Evolutionary conservation across 805 yeast species (phyloP).

Genomic region (Komagataella phaffii): DNA sequence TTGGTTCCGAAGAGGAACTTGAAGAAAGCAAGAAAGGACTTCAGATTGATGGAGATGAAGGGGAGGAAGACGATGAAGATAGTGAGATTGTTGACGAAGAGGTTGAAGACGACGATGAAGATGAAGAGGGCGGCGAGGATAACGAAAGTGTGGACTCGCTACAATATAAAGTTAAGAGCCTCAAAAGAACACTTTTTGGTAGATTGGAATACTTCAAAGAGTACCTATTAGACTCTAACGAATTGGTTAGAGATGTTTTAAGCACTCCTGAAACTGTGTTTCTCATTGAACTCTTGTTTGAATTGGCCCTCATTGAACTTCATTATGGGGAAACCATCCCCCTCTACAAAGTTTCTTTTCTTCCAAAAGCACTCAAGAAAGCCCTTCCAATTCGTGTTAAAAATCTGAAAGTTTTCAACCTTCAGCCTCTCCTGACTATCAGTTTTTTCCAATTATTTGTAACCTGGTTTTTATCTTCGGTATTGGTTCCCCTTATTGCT

Average conservation of each 20-base stretch:
- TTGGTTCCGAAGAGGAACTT: neutral
- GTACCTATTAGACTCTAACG: conserved; percentile 12
- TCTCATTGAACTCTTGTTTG: conserved; percentile 11
- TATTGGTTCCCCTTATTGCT: conserved; percentile 24
- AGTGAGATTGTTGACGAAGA: neutral
- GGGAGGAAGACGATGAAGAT: neutral
- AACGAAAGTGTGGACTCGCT: conserved; percentile 4
- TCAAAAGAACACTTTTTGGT: conserved; percentile 3
- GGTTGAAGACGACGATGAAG: neutral
- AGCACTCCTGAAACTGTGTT: conserved; percentile 19
- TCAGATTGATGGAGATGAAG: neutral
- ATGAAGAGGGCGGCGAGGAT: conserved; percentile 4
- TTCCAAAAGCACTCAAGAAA: conserved; percentile 12
- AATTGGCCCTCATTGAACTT: conserved; percentile 9
- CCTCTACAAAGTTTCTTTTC: conserved; percentile 7
- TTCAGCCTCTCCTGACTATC: conserved; percentile 18
- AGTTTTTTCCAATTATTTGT: conserved; percentile 21
- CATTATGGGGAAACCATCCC: conserved; percentile 7
- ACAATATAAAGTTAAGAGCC: neutral
- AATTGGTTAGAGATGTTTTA: conserved; percentile 16
- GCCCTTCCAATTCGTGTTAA: conserved; percentile 9
- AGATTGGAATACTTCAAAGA: conserved; percentile 7
- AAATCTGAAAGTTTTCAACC: conserved; percentile 2
- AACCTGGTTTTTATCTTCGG: conserved; percentile 27
- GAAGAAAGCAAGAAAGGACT: neutral